Base-by-base conservation (phyloP, 768 basidiomycete genomes). In the Tulasnella sp. region DNA sequence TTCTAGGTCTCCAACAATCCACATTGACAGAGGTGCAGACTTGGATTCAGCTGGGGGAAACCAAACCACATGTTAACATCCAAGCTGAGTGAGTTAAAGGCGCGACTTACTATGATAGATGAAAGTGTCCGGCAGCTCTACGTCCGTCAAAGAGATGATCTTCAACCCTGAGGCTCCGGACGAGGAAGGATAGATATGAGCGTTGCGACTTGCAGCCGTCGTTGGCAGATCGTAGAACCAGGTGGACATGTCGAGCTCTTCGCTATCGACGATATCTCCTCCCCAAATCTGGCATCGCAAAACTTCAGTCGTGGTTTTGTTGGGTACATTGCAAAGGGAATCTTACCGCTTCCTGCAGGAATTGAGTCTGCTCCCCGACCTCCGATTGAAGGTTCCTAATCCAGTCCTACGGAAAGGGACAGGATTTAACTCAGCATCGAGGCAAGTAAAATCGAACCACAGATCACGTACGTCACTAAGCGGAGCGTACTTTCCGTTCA, bases 181-280 rank as follows among this genome's bases (percentile, higher is more conserved):
- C 39, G 85, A 79, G 17, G 83, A 83, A 0, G 91, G 89, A 80
- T 89, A 88, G 74, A 98, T 90, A 80, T 92, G 89, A 36, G 83
- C 85, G 82, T 94, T 98, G n/a, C 97, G 84, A 14, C 91, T 86
- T 75, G 86, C 84, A 54, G 85, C 85, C 0, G 93, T 89, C 0
- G 88, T 88, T 0, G 96, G 93, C 7, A 96, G 86, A 80, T 97
- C 94, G 81, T 97, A 98, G 84, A 98, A 99, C 83, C 93, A 95
- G 17, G 86, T 91, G 38, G 88, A 83, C 74, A 93, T 86, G 39
- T 86, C 85, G 7, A 84, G 84, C 1, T 85, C 86, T 67, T 93
- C 90, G 11, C 86, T 85, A 22, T 78, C 77, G 31, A 54, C 45
- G 29, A 94, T 80, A 40, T 83, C 82, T 7, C 89, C 88, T 36